A percentile compares a stretch with the other conserved stretches of the same genome.
phyloP scores from a whole-genome alignment of 768 basidiomycete species.

The Mycena metata region DNA sequence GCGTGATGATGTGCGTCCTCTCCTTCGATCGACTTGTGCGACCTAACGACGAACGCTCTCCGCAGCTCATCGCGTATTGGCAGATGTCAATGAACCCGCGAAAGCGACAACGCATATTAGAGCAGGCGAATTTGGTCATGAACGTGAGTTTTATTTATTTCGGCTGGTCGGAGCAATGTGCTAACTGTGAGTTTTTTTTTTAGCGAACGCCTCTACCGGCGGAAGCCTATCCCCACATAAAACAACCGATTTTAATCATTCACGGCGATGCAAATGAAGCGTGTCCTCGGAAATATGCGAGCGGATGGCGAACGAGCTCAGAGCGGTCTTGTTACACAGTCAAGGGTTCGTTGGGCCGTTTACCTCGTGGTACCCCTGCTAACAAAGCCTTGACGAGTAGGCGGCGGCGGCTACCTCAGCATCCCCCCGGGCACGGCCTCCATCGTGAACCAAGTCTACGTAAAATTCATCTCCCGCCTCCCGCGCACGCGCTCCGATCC shows the following conservation, averaged over 20 bases:
- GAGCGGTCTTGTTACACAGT: conserved; percentile 69
- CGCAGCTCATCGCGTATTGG: conserved; percentile 79
- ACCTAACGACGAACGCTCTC: neutral
- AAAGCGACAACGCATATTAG: conserved; percentile 64
- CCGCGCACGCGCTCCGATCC: conserved; percentile 65
- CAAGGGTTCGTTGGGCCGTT: conserved; percentile 60
- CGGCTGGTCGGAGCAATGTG: neutral
- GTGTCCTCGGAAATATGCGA: conserved; percentile 72
- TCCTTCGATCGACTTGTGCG: neutral
- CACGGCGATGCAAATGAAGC: conserved; percentile 74
- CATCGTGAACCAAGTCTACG: conserved; percentile 73
- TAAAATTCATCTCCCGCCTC: conserved; percentile 71
- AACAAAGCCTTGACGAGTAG: conserved; percentile 46
- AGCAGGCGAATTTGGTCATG: conserved; percentile 67
- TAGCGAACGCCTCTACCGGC: conserved; percentile 70
- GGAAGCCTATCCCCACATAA: conserved; percentile 65
- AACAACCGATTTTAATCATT: conserved; percentile 75
- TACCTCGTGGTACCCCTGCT: neutral
- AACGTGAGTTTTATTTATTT: conserved; percentile 61
- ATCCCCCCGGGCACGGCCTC: conserved; percentile 69
- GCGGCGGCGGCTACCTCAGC: conserved; percentile 67
- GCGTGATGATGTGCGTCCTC: conserved; percentile 69
- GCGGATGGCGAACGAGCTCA: conserved; percentile 62
- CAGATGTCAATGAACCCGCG: conserved; percentile 67
- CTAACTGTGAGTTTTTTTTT: conserved; percentile 6